These are phyloP conservation scores for Uncinocarpus reesii DNA, from an alignment of 2,329 filamentous ascomycete species.

Conservation along the genomic window DNA sequence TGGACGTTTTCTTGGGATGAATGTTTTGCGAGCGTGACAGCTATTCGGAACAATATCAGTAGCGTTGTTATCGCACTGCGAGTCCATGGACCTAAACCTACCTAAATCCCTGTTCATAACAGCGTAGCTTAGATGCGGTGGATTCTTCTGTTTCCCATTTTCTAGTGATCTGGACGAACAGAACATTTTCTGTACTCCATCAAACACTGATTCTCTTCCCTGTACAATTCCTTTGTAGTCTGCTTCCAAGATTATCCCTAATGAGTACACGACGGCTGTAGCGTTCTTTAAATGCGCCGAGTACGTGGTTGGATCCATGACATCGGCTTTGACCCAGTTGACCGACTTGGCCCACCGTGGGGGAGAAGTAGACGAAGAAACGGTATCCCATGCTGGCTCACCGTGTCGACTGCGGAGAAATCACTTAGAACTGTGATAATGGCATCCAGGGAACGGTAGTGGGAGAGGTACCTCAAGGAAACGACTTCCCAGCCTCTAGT, in stretches of 20 bases:
- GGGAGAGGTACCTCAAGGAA: slow-evolving; percentile 62
- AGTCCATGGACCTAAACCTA: slow-evolving; percentile 23
- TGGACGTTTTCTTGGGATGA: slow-evolving; percentile 53
- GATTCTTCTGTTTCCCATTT: slow-evolving; percentile 54
- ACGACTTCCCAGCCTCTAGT: slow-evolving; percentile 82
- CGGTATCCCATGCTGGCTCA: slow-evolving; percentile 70
- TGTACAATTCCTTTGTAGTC: slow-evolving; percentile 92
- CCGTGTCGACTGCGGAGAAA: slow-evolving; percentile 62
- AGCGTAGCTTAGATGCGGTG: slow-evolving; percentile 83
- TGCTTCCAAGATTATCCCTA: slow-evolving; percentile 92
- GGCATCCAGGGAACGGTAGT: background rate
- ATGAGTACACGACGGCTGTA: slow-evolving; percentile 80
- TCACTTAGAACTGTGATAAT: slow-evolving; percentile 1
- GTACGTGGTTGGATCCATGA: slow-evolving; percentile 74
- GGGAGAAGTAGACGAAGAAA: slow-evolving; percentile 61
- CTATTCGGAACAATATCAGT: slow-evolving; percentile 37
- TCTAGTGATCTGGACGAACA: slow-evolving; percentile 25
- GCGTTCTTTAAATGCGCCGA: slow-evolving; percentile 62
- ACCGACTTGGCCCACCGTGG: slow-evolving; percentile 76
- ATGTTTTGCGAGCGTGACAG: slow-evolving; percentile 71
- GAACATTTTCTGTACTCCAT: slow-evolving; percentile 70
- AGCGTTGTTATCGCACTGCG: slow-evolving; percentile 3
- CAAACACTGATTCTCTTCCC: slow-evolving; percentile 70
- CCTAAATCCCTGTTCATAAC: slow-evolving; percentile 84
- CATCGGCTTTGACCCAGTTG: slow-evolving; percentile 77